phyloP scores from a whole-genome alignment of 1,139 yeast species.

The Scheffersomyces titani region DNA sequence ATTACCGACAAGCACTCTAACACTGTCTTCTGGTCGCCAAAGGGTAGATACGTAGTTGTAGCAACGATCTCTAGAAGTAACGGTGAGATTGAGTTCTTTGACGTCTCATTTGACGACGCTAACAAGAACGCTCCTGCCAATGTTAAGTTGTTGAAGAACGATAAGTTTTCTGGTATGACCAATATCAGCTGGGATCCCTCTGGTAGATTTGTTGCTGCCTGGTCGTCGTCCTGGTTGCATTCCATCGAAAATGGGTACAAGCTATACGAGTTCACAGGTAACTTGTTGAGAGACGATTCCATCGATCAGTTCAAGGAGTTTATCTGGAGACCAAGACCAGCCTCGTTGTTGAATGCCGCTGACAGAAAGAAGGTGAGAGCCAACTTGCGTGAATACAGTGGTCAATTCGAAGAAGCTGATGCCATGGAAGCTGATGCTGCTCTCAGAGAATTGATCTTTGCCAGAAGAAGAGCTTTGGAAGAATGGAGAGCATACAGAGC shows the following conservation, averaged over 20 bases:
- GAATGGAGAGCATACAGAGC: constrained; percentile 87
- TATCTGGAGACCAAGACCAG: constrained; percentile 98
- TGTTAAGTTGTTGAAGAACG: constrained; percentile 63
- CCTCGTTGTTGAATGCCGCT: constrained; percentile 67
- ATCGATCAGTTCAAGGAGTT: constrained; percentile 86
- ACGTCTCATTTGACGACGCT: constrained; percentile 71
- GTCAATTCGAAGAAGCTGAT: constrained; percentile 92
- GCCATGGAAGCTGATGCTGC: constrained; percentile 97
- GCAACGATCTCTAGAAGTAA: constrained; percentile 66
- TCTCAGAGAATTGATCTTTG: constrained; percentile 83
- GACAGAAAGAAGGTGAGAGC: constrained; percentile 89
- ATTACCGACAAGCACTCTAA: constrained; percentile 68
- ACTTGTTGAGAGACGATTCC: constrained; percentile 69
- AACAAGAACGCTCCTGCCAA: constrained; percentile 52
- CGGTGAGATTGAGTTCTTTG: constrained; percentile 83
- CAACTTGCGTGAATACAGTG: constrained; percentile 85
- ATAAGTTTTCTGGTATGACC: constrained; percentile 77
- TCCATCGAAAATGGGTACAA: constrained; percentile 89
- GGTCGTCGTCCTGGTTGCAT: constrained; percentile 88
- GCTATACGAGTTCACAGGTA: constrained; percentile 83
- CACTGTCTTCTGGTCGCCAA: constrained; percentile 86
- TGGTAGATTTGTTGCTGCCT: constrained; percentile 84
- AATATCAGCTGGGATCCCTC: constrained; percentile 94
- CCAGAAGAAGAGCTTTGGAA: constrained; percentile 77
- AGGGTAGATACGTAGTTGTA: constrained; percentile 84